phyloP scores from a whole-genome alignment of 31 red algal species.

The Endocladia muricata region DNA sequence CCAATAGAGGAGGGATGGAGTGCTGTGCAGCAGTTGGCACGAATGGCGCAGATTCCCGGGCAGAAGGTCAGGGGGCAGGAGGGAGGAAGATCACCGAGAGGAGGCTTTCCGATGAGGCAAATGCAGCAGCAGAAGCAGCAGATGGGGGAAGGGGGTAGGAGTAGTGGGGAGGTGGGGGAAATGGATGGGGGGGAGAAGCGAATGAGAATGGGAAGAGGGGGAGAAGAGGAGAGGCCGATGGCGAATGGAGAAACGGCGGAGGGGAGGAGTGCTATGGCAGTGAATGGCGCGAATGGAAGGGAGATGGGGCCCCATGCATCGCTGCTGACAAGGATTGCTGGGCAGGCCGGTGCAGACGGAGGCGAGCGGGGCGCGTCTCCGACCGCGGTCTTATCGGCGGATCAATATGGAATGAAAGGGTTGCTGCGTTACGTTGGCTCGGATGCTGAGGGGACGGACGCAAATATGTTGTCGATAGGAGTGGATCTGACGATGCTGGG shows the following conservation, averaged over 20 bases:
- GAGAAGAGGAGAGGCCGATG: background rate
- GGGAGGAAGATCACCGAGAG: no score
- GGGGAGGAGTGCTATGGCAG: background rate
- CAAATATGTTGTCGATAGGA: conserved; percentile 56
- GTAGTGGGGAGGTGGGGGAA: background rate
- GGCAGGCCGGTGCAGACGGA: background rate
- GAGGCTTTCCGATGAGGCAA: no score
- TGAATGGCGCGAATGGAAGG: background rate
- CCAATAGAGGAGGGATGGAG: background rate
- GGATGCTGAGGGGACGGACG: conserved; percentile 30
- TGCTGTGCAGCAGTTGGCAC: background rate
- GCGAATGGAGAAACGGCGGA: background rate
- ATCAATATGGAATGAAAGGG: conserved; percentile 59
- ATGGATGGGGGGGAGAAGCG: background rate
- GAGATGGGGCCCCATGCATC: no score
- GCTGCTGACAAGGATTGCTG: no score
- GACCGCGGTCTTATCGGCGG: conserved; percentile 14
- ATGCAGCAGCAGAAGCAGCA: no score
- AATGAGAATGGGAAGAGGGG: background rate
- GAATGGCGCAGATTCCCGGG: background rate
- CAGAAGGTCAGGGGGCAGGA: background rate
- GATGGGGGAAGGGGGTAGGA: conserved; percentile 9
- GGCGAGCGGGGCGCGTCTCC: background rate
- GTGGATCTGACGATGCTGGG: conserved; percentile 86
- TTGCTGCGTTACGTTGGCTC: conserved; percentile 32